Conservation (phyloP, 345 rosid species). For the Boechera divaricarpa region DNA sequence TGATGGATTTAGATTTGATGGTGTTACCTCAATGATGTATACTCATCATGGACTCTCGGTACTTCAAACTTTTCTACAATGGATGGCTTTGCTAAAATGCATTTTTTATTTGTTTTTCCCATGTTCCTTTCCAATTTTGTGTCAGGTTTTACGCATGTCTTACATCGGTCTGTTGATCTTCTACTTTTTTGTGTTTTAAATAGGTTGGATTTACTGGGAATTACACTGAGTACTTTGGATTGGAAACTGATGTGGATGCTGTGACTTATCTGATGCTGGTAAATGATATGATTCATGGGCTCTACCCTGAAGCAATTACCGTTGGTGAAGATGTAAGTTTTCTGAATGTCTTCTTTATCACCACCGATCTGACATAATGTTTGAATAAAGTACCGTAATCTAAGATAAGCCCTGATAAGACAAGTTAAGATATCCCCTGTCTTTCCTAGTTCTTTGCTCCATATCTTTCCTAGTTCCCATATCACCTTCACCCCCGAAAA, state of each 20-base stretch:
- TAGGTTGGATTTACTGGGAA: conserved; percentile 92
- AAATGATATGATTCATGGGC: conserved; percentile 93
- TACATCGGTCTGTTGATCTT: conserved; percentile 18
- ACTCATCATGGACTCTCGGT: conserved; percentile 98
- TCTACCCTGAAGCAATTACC: conserved; percentile 85
- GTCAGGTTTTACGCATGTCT: conserved; percentile 1
- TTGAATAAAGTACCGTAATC: background rate
- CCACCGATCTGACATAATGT: background rate
- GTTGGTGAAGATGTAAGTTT: conserved; percentile 95
- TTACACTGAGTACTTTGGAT: conserved; percentile 91
- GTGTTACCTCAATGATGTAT: conserved; percentile 99
- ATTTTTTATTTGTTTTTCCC: background rate
- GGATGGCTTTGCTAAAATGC: conserved; percentile 11
- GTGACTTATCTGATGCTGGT: conserved; percentile 89
- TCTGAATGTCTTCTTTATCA: conserved; percentile 25
- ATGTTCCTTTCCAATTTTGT: conserved; percentile 13
- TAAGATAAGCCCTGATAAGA: conserved; percentile 7
- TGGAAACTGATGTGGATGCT: conserved; percentile 90
- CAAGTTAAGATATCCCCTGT: background rate
- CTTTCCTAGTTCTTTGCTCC: background rate
- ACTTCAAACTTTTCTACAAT: conserved; percentile 12
- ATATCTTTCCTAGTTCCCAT: conserved; percentile 6
- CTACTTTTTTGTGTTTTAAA: conserved; percentile 21
- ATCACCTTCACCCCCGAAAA: background rate
- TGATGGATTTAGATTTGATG: conserved; percentile 98